Conservation (phyloP, 1,284 basidiomycete species). For the Tilletia setariae region DNA sequence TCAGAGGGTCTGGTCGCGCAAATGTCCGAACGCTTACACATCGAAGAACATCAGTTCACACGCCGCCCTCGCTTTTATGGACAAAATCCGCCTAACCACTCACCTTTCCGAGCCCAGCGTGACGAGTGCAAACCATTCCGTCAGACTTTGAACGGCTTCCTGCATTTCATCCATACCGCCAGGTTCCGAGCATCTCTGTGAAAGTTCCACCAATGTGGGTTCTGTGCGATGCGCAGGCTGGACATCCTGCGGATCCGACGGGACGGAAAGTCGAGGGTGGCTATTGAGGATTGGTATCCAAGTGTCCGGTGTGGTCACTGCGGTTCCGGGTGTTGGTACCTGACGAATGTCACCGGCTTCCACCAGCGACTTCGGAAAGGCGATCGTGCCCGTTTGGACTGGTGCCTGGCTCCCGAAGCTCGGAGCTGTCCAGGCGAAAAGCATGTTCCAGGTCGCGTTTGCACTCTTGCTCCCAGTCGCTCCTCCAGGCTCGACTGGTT, state of each 20-base stretch:
- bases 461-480: background rate
- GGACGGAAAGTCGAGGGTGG: background rate
- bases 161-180: background rate
- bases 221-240: background rate
- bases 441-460: constrained; percentile 33
- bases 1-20: background rate
- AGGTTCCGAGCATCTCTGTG: background rate
- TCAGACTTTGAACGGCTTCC: background rate
- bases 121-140: constrained; percentile 2
- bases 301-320: background rate
- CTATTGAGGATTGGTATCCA: background rate
- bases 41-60: background rate
- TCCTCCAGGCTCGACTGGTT: background rate
- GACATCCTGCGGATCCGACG: background rate
- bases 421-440: constrained; percentile 31
- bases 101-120: constrained; percentile 7
- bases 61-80: no score
- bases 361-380: background rate
- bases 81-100: no score
- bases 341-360: background rate
- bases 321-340: background rate
- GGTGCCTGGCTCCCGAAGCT: background rate
- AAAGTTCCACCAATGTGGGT: background rate
- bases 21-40: background rate
- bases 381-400: background rate